Evolutionary conservation across 306 rosid species (phyloP).

Genomic region (Arachis stenosperma): DNA sequence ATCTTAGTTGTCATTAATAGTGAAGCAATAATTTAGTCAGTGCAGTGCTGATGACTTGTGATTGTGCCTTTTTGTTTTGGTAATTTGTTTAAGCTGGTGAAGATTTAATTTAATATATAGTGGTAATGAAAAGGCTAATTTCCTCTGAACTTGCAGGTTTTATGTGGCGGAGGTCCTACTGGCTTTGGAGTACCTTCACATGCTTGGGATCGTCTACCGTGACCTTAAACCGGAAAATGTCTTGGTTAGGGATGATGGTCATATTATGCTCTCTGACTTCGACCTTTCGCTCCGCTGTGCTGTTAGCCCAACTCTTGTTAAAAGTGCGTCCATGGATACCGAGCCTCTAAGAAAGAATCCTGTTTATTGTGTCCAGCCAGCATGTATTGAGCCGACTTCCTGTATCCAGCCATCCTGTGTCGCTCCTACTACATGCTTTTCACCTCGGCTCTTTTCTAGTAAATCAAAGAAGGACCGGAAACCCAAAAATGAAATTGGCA

Average conservation of each 20-base stretch:
- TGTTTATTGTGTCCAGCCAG: slow-evolving; percentile 87
- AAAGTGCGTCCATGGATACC: slow-evolving; percentile 61
- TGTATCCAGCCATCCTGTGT: slow-evolving; percentile 98
- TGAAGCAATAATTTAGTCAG: slow-evolving; percentile 16
- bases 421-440: slow-evolving; percentile 93
- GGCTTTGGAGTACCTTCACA: slow-evolving; percentile 91
- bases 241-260: slow-evolving; percentile 95
- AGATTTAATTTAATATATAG: slow-evolving; percentile 8
- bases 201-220: slow-evolving; percentile 99
- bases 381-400: slow-evolving; percentile 91
- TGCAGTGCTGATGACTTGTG: neutral
- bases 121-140: slow-evolving; percentile 32
- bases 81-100: neutral
- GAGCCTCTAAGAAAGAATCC: slow-evolving; percentile 76
- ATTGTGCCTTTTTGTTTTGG: slow-evolving; percentile 3
- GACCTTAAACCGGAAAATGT: slow-evolving; percentile 98
- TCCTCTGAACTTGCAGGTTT: slow-evolving; percentile 68
- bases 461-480: slow-evolving; percentile 90
- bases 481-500: slow-evolving; percentile 77
- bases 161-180: slow-evolving; percentile 95
- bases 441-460: slow-evolving; percentile 90
- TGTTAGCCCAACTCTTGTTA: slow-evolving; percentile 91
- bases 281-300: slow-evolving; percentile 94
- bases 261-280: slow-evolving; percentile 96
- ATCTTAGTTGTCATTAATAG: slow-evolving; percentile 16